Base-by-base conservation (phyloP, 2,329 filamentous ascomycete genomes). In the Erysiphe pulchra region DNA sequence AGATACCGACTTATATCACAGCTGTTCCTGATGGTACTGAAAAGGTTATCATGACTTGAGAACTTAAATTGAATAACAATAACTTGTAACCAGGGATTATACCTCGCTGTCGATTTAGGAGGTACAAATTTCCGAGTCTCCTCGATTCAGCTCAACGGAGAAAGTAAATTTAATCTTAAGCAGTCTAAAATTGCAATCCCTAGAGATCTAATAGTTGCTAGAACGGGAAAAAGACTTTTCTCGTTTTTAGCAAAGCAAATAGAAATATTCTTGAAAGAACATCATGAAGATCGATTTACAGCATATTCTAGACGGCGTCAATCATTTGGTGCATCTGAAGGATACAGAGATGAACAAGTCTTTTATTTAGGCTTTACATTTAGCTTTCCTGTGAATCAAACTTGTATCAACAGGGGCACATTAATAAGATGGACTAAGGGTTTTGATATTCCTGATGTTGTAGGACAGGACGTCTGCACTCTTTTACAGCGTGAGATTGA, bases 291-390 rank as follows among this genome's bases (percentile, higher is more conserved):
- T 13, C 84, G 86, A 59, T 94, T 93, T 56, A 70, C 77, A 55
- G 68, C 73, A 50, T 71, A 84, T 60, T 60, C 77, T 48, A 69
- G 70, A 53, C 73, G 78, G 50, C 73, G 78, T 49, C 64, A 71
- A 50, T 76, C 75, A 2, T 62, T 67, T 42, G 73, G 69, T 59
- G 67, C 68, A 24, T 67, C 68, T 17, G 65, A 71, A 44, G 73
- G 72, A 28, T 75, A 67, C 57, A 66, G 67, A 46, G 75, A 84
- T 50, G 75, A 87, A 59, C 70, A 87, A 48, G 73, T 90, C 49
- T 93, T 95, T 65, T 81, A 85, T 55, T 69, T 98, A 38, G 90
- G 90, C n/a, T 98, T 98, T 64, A 98, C 90, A 45, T 98, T 98
- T 64, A 92, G 82, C 59, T 98, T 95, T 65, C 90, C 90, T 2